Evolutionary conservation across 306 rosid species (phyloP), one percentile per base, ranked within the genome.

Genomic region (Inga leiocalycina): DNA sequence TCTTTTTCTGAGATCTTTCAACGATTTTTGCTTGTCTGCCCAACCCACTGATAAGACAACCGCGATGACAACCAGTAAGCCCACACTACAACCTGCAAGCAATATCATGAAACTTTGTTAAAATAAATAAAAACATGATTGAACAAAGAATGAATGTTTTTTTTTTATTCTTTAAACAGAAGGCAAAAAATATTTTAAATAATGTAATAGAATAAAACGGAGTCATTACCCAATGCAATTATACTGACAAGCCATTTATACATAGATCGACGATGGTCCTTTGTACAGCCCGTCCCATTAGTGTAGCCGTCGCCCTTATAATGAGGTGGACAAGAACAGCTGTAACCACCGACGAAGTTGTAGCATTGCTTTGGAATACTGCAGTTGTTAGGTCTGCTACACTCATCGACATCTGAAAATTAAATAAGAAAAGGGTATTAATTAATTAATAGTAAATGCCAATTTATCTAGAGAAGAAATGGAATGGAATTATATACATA

Each of bases 361-460:
- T 32, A 0, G 43, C 71, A 65, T 65, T 32, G 71, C 41, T 14
- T 15, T 4, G 41, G 39, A 15, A 30, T 32, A 32, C 41, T 65
- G 43, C 71, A 65, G 8, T 30, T 30, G 15, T 65, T 65, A 9
- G 41, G 20, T 32, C 10, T 30, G 43, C 71, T 32, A 62, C 84
- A 81, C 51, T 80, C 83, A 13, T 80, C 24, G 2, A 84, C 10
- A 27, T 71, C 57, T 75, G 78, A 56, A 56, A 20, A 56, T 56
- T 0, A 19, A 20, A 20, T 52, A 16, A 52, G 22, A 20, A 56
- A 7, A 7, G 27, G 27, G 27, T 17, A 52, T 52, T 16, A 17
- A 3, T 49, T 3, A 49, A 14, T 14, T 4, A 14, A 49, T 4
- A 49, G 56, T 49, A 14, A 49, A 49, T 49, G 17, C 17, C 14